Conservation (phyloP, 768 basidiomycete species). For the Xerocomus brunneocitrinus region DNA sequence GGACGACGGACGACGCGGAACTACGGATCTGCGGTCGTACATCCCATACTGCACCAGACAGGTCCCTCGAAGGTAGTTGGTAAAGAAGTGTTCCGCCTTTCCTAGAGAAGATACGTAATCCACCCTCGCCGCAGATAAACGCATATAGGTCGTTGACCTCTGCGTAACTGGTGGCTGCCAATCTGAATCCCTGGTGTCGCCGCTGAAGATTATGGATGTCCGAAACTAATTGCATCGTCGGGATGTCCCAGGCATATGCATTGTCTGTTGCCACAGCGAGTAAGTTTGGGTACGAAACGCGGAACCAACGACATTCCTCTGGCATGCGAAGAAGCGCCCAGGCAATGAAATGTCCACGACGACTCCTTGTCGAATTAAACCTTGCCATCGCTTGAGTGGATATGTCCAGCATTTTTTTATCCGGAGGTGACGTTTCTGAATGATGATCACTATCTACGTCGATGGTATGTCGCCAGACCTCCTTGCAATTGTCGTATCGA, state of each 20-base stretch:
- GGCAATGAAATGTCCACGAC: slow-evolving; percentile 54
- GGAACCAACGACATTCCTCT: slow-evolving; percentile 45
- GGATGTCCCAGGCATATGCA: slow-evolving; percentile 63
- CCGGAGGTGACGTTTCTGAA: slow-evolving; percentile 31
- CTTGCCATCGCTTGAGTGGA: slow-evolving; percentile 19
- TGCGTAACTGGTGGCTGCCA: slow-evolving; percentile 49
- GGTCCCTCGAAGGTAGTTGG: slow-evolving; percentile 35
- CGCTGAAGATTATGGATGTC: slow-evolving; percentile 20
- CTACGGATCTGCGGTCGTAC: slow-evolving; percentile 19
- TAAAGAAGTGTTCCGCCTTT: slow-evolving; percentile 41
- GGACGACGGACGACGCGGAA: slow-evolving; percentile 7
- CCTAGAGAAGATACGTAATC: slow-evolving; percentile 53
- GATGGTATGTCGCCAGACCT: slow-evolving; percentile 60
- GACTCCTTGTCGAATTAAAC: slow-evolving; percentile 6
- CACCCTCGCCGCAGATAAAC: slow-evolving; percentile 50
- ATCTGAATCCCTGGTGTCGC: background rate
- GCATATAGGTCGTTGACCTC: slow-evolving; percentile 57
- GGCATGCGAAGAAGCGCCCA: slow-evolving; percentile 56
- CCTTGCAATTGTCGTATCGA: slow-evolving; percentile 49
- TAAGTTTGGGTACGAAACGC: slow-evolving; percentile 65
- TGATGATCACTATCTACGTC: slow-evolving; percentile 27
- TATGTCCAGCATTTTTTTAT: slow-evolving; percentile 24
- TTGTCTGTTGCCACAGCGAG: slow-evolving; percentile 41
- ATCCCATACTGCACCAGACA: slow-evolving; percentile 34
- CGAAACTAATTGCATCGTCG: slow-evolving; percentile 46